Evolutionary conservation across 257 asterid species (phyloP), one percentile per base, ranked within the genome.

Genomic region (Fraxinus excelsior): DNA sequence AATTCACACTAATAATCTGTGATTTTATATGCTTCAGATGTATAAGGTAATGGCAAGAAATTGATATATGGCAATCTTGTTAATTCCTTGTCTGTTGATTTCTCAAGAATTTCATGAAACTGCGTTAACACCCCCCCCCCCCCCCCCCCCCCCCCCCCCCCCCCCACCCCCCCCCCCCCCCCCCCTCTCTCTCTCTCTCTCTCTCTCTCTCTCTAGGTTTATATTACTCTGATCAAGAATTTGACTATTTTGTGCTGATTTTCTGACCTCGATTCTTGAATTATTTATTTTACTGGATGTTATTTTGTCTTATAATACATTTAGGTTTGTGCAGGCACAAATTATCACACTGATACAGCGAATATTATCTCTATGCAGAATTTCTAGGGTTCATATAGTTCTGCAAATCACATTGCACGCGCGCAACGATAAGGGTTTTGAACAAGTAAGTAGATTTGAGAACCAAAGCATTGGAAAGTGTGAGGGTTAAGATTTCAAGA

Each of bases 151-250:
- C 1, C 1, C n/a, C 2, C 32, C 32, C 32, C 32, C 32, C 32
- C 32, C 2, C 31, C 31, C 2, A 28, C 2, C 32, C 32, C 32
- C 32, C 32, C 32, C 32, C 2, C 31, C 31, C n/a, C n/a, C n/a
- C n/a, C n/a, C n/a, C n/a, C n/a, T n/a, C n/a, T n/a, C n/a, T n/a
- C n/a, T n/a, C n/a, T n/a, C n/a, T n/a, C n/a, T n/a, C n/a, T n/a
- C n/a, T n/a, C n/a, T 5, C 44, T 18, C 75, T 32, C 79, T 12
- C 70, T 67, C 76, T 71, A 31, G 60, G 31, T 28, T 28, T 28
- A 28, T 28, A 3, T 21, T 11, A 9, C 13, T 9, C 5, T 23
- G 18, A 51, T 71, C 75, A 71, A 44, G 38, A 42, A 44, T 13
- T 40, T 53, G 62, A 16, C 19, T 18, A 53, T 18, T 53, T 19